Conservation (phyloP, 768 basidiomycete genomes). For the Rhodotorula taiwanensis region DNA sequence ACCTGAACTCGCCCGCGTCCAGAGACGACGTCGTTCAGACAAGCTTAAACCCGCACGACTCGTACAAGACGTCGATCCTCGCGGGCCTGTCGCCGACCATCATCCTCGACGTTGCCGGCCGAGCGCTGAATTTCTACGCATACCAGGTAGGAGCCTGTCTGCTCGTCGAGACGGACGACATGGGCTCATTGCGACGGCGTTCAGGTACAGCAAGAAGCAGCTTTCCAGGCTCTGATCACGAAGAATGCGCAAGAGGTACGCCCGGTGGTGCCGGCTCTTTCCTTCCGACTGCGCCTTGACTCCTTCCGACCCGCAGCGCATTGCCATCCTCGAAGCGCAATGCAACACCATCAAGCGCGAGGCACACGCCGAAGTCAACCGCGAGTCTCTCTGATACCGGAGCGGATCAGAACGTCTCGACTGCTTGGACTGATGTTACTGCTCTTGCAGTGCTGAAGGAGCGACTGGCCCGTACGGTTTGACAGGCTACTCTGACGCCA, state of each 20-base stretch:
- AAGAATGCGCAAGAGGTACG: constrained; percentile 33
- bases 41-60: constrained; percentile 37
- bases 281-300: not conserved
- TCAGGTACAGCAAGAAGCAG: constrained; percentile 29
- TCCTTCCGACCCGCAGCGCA: constrained; percentile 1
- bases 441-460: constrained; percentile 9
- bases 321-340: constrained; percentile 33
- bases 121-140: constrained; percentile 36
- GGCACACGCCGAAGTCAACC: constrained; percentile 18
- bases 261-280: no score
- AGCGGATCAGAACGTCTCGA: no score
- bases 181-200: not conserved
- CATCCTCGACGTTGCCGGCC: constrained; percentile 36
- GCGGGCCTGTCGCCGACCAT: constrained; percentile 33
- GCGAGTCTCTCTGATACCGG: constrained; percentile 9
- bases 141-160: not conserved
- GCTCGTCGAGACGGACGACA: not conserved
- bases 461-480: not conserved
- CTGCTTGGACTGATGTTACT: not conserved
- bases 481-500: no score
- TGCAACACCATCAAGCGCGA: constrained; percentile 23
- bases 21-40: constrained; percentile 34
- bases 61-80: constrained; percentile 37
- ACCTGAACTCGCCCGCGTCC: not conserved
- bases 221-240: constrained; percentile 30